phyloP scores from a whole-genome alignment of 257 asterid species.

The Nicotiana sylvestris region DNA sequence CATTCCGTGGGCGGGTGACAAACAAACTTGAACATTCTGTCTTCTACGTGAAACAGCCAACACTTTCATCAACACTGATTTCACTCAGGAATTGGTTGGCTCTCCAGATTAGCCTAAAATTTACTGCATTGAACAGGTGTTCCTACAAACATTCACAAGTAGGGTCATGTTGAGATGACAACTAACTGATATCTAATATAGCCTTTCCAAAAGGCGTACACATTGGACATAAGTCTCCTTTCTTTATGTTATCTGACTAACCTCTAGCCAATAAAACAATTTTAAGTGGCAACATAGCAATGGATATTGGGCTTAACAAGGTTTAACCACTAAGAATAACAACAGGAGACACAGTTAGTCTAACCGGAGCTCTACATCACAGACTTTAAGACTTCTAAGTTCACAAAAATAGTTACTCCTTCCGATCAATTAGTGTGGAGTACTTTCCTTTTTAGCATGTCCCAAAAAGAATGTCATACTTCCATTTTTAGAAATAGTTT shows the following conservation, averaged over 20 bases:
- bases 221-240: neutral
- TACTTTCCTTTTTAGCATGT: too few species aligned
- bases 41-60: neutral
- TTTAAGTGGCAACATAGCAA: neutral
- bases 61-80: neutral
- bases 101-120: neutral
- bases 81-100: neutral
- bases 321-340: neutral
- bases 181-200: neutral
- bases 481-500: too few species aligned
- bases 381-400: neutral
- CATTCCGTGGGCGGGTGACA: neutral
- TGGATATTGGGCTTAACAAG: neutral
- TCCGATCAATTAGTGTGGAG: neutral
- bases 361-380: neutral
- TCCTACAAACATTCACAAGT: neutral
- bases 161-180: neutral
- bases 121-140: neutral
- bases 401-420: neutral
- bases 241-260: neutral
- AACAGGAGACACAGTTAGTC: neutral
- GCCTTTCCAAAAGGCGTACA: neutral
- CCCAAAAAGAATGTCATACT: too few species aligned
- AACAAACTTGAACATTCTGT: neutral
- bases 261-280: neutral